Evolutionary conservation across 2,329 filamentous ascomycete genomes (phyloP).

Genomic region (Alternaria conjuncta): DNA sequence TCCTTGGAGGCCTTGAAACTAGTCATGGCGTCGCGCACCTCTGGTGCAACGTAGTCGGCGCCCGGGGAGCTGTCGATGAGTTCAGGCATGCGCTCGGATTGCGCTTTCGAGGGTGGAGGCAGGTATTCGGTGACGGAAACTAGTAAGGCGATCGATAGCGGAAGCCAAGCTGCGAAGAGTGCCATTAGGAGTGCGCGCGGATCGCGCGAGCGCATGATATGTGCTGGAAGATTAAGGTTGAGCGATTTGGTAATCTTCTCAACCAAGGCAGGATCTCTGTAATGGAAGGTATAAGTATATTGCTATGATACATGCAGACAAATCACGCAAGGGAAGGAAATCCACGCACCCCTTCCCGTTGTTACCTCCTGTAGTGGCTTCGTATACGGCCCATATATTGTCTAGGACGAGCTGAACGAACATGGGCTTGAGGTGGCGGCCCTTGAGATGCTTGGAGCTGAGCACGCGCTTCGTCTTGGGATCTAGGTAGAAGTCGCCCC

Average conservation of each 20-base stretch:
- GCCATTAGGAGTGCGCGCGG: constrained; percentile 82
- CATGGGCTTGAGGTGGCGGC: constrained; percentile 89
- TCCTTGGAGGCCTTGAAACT: constrained; percentile 73
- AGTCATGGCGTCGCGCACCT: constrained; percentile 80
- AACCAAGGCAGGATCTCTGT: constrained; percentile 75
- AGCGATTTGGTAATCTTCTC: constrained; percentile 97
- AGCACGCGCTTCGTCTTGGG: constrained; percentile 96
- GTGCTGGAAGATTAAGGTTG: constrained; percentile 80
- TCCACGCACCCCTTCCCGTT: constrained; percentile 76
- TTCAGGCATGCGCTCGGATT: constrained; percentile 78
- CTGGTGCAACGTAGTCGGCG: constrained; percentile 69
- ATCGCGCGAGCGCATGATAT: constrained; percentile 83
- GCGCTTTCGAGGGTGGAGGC: constrained; percentile 81
- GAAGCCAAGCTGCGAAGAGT: constrained; percentile 88
- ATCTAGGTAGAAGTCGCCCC: constrained; percentile 96
- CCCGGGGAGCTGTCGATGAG: constrained; percentile 83
- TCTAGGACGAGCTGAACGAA: constrained; percentile 97
- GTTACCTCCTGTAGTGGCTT: constrained; percentile 83
- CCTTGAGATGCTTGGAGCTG: constrained; percentile 89
- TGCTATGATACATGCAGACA: constrained; percentile 43
- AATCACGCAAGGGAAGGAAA: constrained; percentile 45
- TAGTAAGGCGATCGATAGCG: constrained; percentile 87
- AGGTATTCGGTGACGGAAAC: constrained; percentile 94
- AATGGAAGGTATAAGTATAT: constrained; percentile 49
- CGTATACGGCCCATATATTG: constrained; percentile 94